Evolutionary conservation across 495 filamentous ascomycete species (phyloP).

Genomic region (Clohesyomyces aquaticus): DNA sequence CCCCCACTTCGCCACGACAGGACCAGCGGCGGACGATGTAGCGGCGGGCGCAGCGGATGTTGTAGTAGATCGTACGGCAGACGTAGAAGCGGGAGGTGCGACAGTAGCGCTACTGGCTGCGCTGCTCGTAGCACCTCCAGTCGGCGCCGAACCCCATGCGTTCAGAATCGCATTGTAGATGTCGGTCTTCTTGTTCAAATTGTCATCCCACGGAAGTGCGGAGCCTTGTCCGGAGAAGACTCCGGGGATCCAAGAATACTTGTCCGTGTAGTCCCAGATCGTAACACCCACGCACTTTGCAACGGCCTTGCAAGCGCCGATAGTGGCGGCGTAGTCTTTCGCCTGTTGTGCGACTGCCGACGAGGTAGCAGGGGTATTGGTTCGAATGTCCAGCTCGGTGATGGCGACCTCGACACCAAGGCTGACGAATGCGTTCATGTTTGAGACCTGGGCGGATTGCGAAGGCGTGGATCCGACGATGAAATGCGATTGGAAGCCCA

Average conservation of each 20-base stretch:
- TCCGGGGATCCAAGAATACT: constrained; percentile 37
- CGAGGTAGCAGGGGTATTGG: constrained; percentile 24
- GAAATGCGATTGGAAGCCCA: constrained; percentile 68
- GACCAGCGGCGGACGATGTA: neutral
- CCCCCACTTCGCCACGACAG: constrained; percentile 8
- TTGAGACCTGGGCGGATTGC: constrained; percentile 13
- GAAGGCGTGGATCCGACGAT: constrained; percentile 58
- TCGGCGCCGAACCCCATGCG: constrained; percentile 20
- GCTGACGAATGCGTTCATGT: constrained; percentile 29
- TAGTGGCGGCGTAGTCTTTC: constrained; percentile 24
- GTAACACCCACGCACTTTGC: constrained; percentile 34
- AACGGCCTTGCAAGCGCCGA: constrained; percentile 26
- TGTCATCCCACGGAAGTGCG: constrained; percentile 27
- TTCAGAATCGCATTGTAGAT: constrained; percentile 25
- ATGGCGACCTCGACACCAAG: constrained; percentile 35
- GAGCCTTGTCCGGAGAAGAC: constrained; percentile 26
- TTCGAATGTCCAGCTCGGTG: constrained; percentile 37
- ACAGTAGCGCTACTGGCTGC: neutral
- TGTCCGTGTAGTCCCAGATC: constrained; percentile 34
- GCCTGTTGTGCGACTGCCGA: constrained; percentile 24
- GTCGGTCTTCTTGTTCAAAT: constrained; percentile 19
- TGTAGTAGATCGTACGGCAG: neutral
- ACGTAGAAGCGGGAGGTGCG: neutral
- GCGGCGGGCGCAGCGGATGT: constrained; percentile 1
- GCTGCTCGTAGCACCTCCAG: neutral